Conservation (phyloP, 2,329 filamentous ascomycete species). For the Cercospora sesami region DNA sequence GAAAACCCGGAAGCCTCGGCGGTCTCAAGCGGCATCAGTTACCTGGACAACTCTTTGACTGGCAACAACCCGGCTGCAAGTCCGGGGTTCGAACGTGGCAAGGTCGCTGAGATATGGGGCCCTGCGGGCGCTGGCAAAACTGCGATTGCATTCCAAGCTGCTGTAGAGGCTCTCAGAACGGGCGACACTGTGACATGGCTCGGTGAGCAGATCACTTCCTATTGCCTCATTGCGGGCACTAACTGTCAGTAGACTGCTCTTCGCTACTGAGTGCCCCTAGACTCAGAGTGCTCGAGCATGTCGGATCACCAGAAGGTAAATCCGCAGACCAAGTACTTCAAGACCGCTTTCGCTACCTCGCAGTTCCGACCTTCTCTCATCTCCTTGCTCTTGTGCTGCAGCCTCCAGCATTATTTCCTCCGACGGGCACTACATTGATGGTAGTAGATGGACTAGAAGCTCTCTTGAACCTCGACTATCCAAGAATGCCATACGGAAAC, state of each 20-base stretch:
- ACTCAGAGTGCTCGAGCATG: slow-evolving; percentile 2
- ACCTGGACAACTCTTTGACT: slow-evolving; percentile 19
- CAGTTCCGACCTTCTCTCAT: slow-evolving; percentile 60
- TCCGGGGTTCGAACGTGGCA: slow-evolving; percentile 70
- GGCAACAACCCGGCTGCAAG: slow-evolving; percentile 7
- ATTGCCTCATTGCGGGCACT: background rate
- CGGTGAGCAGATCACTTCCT: background rate
- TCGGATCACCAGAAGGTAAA: background rate
- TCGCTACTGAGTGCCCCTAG: slow-evolving; percentile 17
- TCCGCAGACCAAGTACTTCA: background rate
- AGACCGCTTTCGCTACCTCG: slow-evolving; percentile 62
- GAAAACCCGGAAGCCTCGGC: background rate
- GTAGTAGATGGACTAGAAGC: slow-evolving; percentile 77
- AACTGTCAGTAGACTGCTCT: slow-evolving; percentile 14
- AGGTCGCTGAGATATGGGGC: slow-evolving; percentile 84
- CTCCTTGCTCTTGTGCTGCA: slow-evolving; percentile 71
- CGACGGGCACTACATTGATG: slow-evolving; percentile 64
- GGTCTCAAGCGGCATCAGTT: slow-evolving; percentile 17
- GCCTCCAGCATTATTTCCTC: slow-evolving; percentile 64
- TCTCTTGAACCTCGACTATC: slow-evolving; percentile 74
- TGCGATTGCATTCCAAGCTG: slow-evolving; percentile 59
- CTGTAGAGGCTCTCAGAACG: slow-evolving; percentile 59
- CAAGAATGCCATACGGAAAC: slow-evolving; percentile 47
- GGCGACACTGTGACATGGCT: slow-evolving; percentile 75
- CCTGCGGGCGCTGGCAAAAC: slow-evolving; percentile 86